These are phyloP conservation scores for Amanita polypyramis DNA, from an alignment of 768 basidiomycete species.

Conservation along the genomic window DNA sequence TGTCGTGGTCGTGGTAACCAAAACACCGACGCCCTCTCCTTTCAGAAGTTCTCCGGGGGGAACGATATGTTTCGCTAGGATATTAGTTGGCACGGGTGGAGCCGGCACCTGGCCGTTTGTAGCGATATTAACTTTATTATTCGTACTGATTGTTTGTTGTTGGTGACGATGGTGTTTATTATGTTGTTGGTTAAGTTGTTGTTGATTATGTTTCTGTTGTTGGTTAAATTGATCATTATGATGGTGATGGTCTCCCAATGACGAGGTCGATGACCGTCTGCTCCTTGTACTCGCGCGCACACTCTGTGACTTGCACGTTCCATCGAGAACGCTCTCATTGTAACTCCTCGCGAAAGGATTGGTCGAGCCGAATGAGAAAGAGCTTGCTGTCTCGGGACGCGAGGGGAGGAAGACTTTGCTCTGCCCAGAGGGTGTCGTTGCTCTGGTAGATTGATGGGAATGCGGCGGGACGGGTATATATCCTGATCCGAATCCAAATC, in stretches of 20 bases:
- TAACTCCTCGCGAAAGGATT: not conserved
- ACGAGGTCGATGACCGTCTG: constrained; percentile 5
- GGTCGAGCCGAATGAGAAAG: too few species aligned
- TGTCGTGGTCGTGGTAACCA: not conserved
- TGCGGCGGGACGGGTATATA: too few species aligned
- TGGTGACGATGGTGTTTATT: constrained; percentile 53
- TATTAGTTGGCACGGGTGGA: constrained; percentile 7
- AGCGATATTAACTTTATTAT: constrained; percentile 30
- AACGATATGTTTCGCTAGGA: constrained; percentile 37
- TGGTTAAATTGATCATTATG: constrained; percentile 11
- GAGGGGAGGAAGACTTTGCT: constrained; percentile 12
- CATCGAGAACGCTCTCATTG: not conserved
- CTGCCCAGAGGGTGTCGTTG: not conserved
- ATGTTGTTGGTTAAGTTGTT: constrained; percentile 39
- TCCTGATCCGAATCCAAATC: not conserved
- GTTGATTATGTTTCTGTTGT: constrained; percentile 16
- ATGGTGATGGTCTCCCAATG: constrained; percentile 3
- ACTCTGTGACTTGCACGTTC: constrained; percentile 4
- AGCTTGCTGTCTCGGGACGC: constrained; percentile 12
- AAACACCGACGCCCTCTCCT: constrained; percentile 18
- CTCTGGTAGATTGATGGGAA: too few species aligned
- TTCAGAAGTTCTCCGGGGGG: constrained; percentile 41
- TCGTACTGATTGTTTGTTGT: constrained; percentile 12
- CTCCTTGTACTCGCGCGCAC: constrained; percentile 2
- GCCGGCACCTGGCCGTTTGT: constrained; percentile 11